Evolutionary conservation across 2,329 filamentous ascomycete species (phyloP), one percentile per base, ranked within the genome.

Genomic region (Monosporascus cannonballus): DNA sequence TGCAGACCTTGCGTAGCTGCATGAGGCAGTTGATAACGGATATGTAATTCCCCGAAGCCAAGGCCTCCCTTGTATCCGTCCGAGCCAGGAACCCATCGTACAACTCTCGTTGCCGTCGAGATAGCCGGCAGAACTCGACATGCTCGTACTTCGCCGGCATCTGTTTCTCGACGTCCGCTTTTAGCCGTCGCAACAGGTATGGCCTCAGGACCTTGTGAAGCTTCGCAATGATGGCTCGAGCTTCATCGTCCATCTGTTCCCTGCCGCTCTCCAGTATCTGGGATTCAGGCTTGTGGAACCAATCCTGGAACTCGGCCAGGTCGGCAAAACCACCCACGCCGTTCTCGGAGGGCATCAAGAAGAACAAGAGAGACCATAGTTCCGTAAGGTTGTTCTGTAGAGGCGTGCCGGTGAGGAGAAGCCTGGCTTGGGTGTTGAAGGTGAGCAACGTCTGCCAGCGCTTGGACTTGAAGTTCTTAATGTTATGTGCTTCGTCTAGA

Each of bases 91-190:
- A 99, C 1, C 93, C 93, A 71, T 99, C 94, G 64, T 99, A 99
- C 8, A 99, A 76, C 70, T 96, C 94, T 44, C 94, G 85, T 67
- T 99, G 94, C 24, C 94, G 86, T 69, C 97, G 96, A 6, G 93
- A 97, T 4, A 99, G 77, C 45, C 93, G 88, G 69, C 94, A 99
- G 64, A 96, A 92, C 58, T 97, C 89, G 20, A 99, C 91, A 65
- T 96, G 92, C 69, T 99, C 95, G 65, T 96, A 96, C 69, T 99
- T 99, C 56, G 84, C 92, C 0, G 95, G 94, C 89, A 99, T 96
- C 68, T 99, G 94, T 73, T 97, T 96, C 73, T 99, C 95, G 6
- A 99, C 94, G 65, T 99, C 94, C 45, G 90, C 89, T 72, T 99
- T 99, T 53, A 99, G 75, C 52, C 94, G 85, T 49, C 94, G 86